These are phyloP conservation scores for Solanum chiquidenum DNA, from an alignment of 257 asterid species.

Conservation along the genomic window DNA sequence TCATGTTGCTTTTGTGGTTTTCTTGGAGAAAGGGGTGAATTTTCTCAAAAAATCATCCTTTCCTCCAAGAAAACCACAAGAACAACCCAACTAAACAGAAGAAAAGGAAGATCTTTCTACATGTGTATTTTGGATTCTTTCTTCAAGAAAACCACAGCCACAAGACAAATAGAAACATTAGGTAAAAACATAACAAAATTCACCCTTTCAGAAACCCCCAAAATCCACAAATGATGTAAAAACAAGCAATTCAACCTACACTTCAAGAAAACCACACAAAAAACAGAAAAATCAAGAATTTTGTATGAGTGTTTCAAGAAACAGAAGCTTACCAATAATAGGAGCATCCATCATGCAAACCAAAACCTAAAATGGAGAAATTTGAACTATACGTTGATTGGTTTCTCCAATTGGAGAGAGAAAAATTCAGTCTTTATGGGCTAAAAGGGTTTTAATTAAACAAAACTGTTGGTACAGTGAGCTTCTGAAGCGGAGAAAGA, in stretches of 20 bases:
- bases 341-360: conserved; percentile 5
- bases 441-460: not conserved
- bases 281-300: not conserved
- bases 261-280: not conserved
- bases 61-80: not conserved
- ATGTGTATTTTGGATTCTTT: not conserved
- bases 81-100: not conserved
- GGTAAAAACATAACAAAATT: not conserved
- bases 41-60: not conserved
- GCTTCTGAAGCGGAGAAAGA: not conserved
- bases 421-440: not conserved
- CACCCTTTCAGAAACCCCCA: not conserved
- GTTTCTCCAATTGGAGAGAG: not conserved
- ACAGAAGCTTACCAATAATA: conserved; percentile 1
- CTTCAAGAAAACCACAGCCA: not conserved
- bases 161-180: not conserved
- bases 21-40: not conserved
- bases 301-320: not conserved
- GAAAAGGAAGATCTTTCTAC: not conserved
- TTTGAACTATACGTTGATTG: not conserved
- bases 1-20: not conserved
- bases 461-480: not conserved
- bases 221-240: not conserved
- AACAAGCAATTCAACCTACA: not conserved
- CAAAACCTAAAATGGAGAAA: not conserved